Conservation (phyloP, 352 stramenopile genomes). For the Globisporangium paddicum region DNA sequence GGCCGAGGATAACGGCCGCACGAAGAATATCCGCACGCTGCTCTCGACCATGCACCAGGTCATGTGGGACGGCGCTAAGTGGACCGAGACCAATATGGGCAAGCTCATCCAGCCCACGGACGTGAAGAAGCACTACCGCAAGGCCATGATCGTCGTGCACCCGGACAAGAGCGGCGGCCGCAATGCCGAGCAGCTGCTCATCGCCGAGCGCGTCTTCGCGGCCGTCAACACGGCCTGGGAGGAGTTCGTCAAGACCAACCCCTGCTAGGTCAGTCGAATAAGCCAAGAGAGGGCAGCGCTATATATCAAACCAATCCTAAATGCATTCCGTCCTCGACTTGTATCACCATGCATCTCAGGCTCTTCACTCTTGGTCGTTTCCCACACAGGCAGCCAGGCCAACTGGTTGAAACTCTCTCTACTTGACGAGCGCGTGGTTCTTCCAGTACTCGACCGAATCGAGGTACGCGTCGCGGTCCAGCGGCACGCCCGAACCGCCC, state of each 20-base stretch:
- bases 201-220: constrained; percentile 89
- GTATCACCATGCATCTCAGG: constrained; percentile 11
- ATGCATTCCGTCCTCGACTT: constrained; percentile 29
- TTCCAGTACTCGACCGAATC: constrained; percentile 87
- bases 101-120: constrained; percentile 88
- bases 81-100: constrained; percentile 87
- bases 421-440: constrained; percentile 83
- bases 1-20: constrained; percentile 82
- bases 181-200: constrained; percentile 84
- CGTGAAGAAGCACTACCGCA: constrained; percentile 90
- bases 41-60: constrained; percentile 90
- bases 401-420: constrained; percentile 9
- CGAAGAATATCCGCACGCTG: constrained; percentile 90
- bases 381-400: background rate
- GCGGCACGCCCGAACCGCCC: constrained; percentile 80
- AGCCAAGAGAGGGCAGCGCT: background rate
- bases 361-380: background rate
- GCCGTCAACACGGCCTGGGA: constrained; percentile 89
- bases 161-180: constrained; percentile 86
- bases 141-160: constrained; percentile 92
- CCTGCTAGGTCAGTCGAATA: constrained; percentile 24
- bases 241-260: constrained; percentile 76
- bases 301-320: constrained; percentile 7
- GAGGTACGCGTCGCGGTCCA: constrained; percentile 78
- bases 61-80: constrained; percentile 89